Conservation (phyloP, 2,329 filamentous ascomycete species). For the Thermoascus crustaceus region DNA sequence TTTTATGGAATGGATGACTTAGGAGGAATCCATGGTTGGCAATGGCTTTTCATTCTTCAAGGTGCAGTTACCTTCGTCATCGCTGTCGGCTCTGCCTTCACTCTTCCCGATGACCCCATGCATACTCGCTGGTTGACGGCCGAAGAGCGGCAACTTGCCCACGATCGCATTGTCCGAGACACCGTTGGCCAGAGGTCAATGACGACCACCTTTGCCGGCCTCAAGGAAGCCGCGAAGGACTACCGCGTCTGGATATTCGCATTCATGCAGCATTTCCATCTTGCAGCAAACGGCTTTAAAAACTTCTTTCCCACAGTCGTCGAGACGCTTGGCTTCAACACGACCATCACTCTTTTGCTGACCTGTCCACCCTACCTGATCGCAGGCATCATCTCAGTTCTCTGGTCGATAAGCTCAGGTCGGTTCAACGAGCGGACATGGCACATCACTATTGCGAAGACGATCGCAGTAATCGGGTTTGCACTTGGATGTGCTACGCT, state of each 20-base stretch:
- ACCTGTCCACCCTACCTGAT: slow-evolving; percentile 34
- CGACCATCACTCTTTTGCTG: slow-evolving; percentile 41
- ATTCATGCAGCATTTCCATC: slow-evolving; percentile 38
- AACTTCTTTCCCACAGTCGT: slow-evolving; percentile 39
- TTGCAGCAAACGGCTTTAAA: slow-evolving; percentile 36
- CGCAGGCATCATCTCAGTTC: slow-evolving; percentile 2
- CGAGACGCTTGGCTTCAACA: slow-evolving; percentile 36
- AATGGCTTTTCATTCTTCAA: slow-evolving; percentile 47
- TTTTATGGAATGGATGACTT: slow-evolving; percentile 28
- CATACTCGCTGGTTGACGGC: slow-evolving; percentile 29
- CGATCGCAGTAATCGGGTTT: slow-evolving; percentile 11
- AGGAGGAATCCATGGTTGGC: slow-evolving; percentile 34
- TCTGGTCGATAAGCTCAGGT: slow-evolving; percentile 7
- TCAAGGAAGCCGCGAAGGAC: slow-evolving; percentile 7
- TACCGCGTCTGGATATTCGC: slow-evolving; percentile 32
- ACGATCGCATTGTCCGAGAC: slow-evolving; percentile 36
- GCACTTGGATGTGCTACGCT: slow-evolving; percentile 6
- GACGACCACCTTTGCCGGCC: slow-evolving; percentile 6
- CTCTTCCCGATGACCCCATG: slow-evolving; percentile 49
- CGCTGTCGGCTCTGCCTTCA: slow-evolving; percentile 44
- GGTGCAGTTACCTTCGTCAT: slow-evolving; percentile 34
- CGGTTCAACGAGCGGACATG: slow-evolving; percentile 2
- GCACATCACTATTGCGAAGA: slow-evolving; percentile 1
- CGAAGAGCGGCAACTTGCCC: slow-evolving; percentile 33
- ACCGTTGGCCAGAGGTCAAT: slow-evolving; percentile 14